These are phyloP conservation scores for Cytospora chrysosperma DNA, from an alignment of 2,329 filamentous ascomycete species.

Conservation along the genomic window DNA sequence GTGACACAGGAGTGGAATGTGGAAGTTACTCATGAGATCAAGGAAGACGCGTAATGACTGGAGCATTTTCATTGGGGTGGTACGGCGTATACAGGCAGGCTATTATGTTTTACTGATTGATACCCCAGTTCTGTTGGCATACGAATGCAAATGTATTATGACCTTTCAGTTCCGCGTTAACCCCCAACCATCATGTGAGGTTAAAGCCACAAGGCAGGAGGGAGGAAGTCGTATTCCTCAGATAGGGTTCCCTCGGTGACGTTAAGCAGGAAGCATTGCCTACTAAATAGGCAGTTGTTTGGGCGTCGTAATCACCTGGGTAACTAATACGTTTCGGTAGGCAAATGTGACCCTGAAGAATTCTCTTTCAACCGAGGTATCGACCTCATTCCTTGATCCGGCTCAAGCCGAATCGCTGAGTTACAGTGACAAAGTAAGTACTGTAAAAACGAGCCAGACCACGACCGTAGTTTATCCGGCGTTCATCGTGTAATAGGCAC, in stretches of 20 bases:
- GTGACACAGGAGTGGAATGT: constrained; percentile 18
- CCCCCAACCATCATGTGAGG: neutral
- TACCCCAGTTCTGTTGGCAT: neutral
- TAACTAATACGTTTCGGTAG: neutral
- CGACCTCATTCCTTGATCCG: too few species aligned
- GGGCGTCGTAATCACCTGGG: neutral
- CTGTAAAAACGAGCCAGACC: too few species aligned
- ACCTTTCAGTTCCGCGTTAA: neutral
- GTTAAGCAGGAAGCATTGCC: neutral
- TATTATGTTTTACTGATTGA: neutral
- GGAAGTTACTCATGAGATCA: constrained; percentile 12
- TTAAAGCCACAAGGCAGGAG: too few species aligned
- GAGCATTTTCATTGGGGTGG: neutral
- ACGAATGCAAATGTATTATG: too few species aligned
- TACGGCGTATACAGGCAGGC: neutral
- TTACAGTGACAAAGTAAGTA: too few species aligned
- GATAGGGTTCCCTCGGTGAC: too few species aligned
- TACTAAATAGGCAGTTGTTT: too few species aligned
- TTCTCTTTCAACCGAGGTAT: too few species aligned
- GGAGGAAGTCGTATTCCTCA: too few species aligned
- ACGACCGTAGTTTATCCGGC: neutral
- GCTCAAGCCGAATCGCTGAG: too few species aligned
- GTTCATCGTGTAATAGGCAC: too few species aligned
- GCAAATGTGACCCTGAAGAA: neutral
- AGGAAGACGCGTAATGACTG: neutral